These are phyloP conservation scores for Globisporangium perplexum DNA, from an alignment of 352 stramenopile genomes.

Conservation along the genomic window DNA sequence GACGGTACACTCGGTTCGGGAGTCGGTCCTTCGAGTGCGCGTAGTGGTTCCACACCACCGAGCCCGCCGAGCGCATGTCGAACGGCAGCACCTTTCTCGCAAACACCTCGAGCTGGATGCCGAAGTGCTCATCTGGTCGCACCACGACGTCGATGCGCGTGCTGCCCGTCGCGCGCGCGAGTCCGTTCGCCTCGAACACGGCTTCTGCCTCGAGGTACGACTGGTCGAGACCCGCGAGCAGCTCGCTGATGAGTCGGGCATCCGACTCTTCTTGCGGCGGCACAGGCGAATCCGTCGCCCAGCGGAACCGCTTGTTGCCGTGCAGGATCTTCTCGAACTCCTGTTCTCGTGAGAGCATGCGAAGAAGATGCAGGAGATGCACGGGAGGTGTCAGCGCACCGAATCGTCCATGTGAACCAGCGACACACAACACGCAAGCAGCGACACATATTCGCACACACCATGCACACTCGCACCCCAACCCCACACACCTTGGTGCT, in stretches of 20 bases:
- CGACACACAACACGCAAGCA: too few species aligned
- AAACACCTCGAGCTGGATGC: constrained; percentile 10
- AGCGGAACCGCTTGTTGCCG: not conserved
- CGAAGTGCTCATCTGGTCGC: not conserved
- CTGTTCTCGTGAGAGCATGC: not conserved
- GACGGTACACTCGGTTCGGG: constrained; percentile 24
- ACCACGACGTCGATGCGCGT: not conserved
- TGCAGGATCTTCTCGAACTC: constrained; percentile 1
- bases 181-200: constrained; percentile 6
- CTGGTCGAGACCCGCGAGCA: not conserved
- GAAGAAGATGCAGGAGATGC: too few species aligned
- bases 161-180: not conserved
- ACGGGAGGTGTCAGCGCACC: too few species aligned
- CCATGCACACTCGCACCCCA: too few species aligned
- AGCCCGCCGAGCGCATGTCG: constrained; percentile 13
- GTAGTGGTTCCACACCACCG: constrained; percentile 31
- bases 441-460: too few species aligned
- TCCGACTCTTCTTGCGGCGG: not conserved
- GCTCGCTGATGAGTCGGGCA: not conserved
- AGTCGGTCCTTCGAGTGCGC: constrained; percentile 14
- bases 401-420: too few species aligned
- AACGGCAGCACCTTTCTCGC: constrained; percentile 26
- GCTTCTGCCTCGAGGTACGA: not conserved
- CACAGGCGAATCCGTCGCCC: not conserved
- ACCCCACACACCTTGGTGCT: not conserved